A percentile compares a stretch with the other conserved stretches of the same genome.
Evolutionary conservation across 2,329 filamentous ascomycete species (phyloP).

Genomic region (Elsinoe perseae): DNA sequence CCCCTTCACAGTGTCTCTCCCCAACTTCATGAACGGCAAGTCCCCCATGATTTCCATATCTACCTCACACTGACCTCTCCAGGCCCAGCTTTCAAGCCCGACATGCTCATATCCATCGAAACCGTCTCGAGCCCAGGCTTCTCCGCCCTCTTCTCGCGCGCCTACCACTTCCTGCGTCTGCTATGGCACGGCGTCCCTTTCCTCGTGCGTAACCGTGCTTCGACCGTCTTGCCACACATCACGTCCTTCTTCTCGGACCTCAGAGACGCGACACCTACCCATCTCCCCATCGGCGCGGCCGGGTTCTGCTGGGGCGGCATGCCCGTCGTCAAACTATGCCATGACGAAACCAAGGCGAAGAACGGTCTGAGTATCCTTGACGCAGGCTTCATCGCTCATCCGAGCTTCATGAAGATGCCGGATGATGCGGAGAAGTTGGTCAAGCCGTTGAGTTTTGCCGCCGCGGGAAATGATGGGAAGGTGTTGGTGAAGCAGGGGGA

Average conservation of each 20-base stretch:
- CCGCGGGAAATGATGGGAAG: slow-evolving; percentile 25
- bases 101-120: slow-evolving; percentile 27
- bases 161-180: slow-evolving; percentile 25
- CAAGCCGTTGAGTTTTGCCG: slow-evolving; percentile 30
- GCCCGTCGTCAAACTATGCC: slow-evolving; percentile 29
- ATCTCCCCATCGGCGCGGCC: slow-evolving; percentile 29
- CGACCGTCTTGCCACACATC: slow-evolving; percentile 25
- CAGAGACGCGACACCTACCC: slow-evolving; percentile 24
- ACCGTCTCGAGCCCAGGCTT: slow-evolving; percentile 26
- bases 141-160: slow-evolving; percentile 28
- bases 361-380: slow-evolving; percentile 28
- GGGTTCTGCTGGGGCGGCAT: slow-evolving; percentile 34
- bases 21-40: slow-evolving; percentile 33
- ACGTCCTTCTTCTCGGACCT: slow-evolving; percentile 26
- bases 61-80: neutral
- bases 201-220: slow-evolving; percentile 21
- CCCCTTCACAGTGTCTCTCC: slow-evolving; percentile 27
- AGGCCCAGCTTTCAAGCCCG: slow-evolving; percentile 25
- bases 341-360: slow-evolving; percentile 25
- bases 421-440: slow-evolving; percentile 31
- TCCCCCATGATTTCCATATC: neutral
- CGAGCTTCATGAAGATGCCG: slow-evolving; percentile 29
- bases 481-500: slow-evolving; percentile 28
- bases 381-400: slow-evolving; percentile 32
- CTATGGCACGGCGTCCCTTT: slow-evolving; percentile 25